Percentiles rank a stretch among this genome's conserved stretches.
Evolutionary conservation across 306 rosid genomes (phyloP).

Genomic region (Urtica urens): DNA sequence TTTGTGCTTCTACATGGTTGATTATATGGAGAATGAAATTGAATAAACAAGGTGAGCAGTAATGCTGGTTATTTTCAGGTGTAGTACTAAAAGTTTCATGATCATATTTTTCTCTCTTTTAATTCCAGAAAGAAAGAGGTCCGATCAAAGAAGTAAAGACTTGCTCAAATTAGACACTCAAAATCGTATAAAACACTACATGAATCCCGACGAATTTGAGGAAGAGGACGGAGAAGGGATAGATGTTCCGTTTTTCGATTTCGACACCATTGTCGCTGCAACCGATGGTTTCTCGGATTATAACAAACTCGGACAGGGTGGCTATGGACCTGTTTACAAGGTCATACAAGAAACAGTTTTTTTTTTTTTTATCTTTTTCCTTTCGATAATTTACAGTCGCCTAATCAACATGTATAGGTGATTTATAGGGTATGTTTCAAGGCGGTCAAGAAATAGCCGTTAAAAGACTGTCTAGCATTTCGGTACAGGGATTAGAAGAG

Average conservation of each 20-base stretch:
- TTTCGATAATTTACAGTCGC: not conserved
- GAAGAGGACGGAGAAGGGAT: not conserved
- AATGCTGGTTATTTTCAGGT: not conserved
- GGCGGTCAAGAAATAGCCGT: constrained; percentile 20
- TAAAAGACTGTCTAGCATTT: constrained; percentile 37
- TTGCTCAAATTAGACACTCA: constrained; percentile 18
- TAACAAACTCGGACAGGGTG: constrained; percentile 15
- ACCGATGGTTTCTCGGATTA: constrained; percentile 3
- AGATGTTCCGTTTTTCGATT: constrained; percentile 1
- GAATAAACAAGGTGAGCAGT: constrained; percentile 29
- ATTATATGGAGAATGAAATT: constrained; percentile 26
- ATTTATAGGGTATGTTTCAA: not conserved
- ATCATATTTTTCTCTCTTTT: not conserved
- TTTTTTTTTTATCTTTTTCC: not conserved
- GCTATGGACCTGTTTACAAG: constrained; percentile 17
- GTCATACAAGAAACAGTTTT: not conserved
- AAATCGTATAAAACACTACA: constrained; percentile 1
- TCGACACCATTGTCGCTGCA: constrained; percentile 2
- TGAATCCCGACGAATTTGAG: not conserved
- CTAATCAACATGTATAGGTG: no score
- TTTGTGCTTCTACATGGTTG: not conserved
- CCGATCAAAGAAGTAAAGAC: not conserved
- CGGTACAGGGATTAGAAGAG: constrained; percentile 41
- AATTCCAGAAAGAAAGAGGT: constrained; percentile 7
- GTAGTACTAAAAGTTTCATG: not conserved